Evolutionary conservation across 1,284 basidiomycete genomes (phyloP), one percentile per base, ranked within the genome.

Genomic region (Leccinum pachyderme): DNA sequence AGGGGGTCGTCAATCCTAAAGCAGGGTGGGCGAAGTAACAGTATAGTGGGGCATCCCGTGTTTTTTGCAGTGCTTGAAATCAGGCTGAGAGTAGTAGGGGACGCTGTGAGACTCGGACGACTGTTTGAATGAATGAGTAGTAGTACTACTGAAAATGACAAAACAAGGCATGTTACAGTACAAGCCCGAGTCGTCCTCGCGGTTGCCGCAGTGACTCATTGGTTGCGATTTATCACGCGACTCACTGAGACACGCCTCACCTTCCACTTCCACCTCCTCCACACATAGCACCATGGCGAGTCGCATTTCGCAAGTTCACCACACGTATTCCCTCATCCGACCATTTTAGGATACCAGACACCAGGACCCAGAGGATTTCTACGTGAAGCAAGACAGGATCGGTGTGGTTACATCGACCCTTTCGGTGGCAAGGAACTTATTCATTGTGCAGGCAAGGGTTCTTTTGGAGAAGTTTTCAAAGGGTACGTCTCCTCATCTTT

Each of bases 401-500:
- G 94, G 93, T 95, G 63, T 58, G 9, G 83, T 77, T 52, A 54
- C 55, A 48, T 51, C 37, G 37, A 63, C 48, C 48, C 49, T 50
- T 50, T 35, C 58, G 53, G 11, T 51, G 53, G 22, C 59, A 54
- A 56, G 57, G 51, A 44, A 54, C 52, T 58, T 56, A 61, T 55
- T 7, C 53, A 50, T 37, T 53, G 24, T 18, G 35, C 55, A 94
- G 94, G 95, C 59, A 97, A 97, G 73, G 95, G 95, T 35, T 95
- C 93, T 15, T 98, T 98, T 68, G 95, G 95, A 66, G 94, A 97
- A 73, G 95, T 98, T n/a, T 97, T 91, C 77, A 95, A 96, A 75
- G 95, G 92, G 93, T 92, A 78, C 71, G 39, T 52, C 51, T 59
- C 52, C 31, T 15, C 33, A n/a, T 7, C 44, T 32, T n/a, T 18